A percentile compares a stretch with the other conserved stretches of the same genome.
These are phyloP conservation scores for Dictyostelium capitatum DNA, from an alignment of 78 protist genomes.

Conservation along the genomic window DNA sequence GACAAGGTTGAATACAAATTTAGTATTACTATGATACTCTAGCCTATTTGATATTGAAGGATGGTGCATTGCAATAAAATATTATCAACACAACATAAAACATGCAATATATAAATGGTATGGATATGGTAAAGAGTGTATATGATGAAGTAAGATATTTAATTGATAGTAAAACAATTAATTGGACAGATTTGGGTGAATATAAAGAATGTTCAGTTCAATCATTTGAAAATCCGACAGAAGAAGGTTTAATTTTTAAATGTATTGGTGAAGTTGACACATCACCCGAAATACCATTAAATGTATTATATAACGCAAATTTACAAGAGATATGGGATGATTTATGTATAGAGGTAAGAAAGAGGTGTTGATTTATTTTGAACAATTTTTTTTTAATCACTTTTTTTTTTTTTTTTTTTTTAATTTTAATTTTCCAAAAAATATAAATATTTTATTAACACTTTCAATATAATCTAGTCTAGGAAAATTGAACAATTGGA, in stretches of 20 bases:
- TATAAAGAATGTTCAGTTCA: slow-evolving; percentile 3
- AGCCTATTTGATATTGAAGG: too few relatives aligned
- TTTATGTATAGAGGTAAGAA: slow-evolving; percentile 46
- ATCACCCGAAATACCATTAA: slow-evolving; percentile 26
- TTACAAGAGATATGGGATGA: slow-evolving; percentile 51
- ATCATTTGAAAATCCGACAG: slow-evolving; percentile 7
- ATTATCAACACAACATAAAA: background rate
- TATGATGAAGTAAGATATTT: slow-evolving; percentile 11
- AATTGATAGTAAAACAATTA: background rate
- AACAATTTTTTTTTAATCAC: background rate
- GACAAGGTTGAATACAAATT: too few relatives aligned
- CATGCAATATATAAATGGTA: slow-evolving; percentile 75
- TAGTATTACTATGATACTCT: too few relatives aligned
- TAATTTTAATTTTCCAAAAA: too few relatives aligned
- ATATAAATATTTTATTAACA: too few relatives aligned
- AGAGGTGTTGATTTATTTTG: too few relatives aligned
- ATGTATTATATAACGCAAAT: slow-evolving; percentile 38
- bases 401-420: background rate
- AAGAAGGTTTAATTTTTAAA: slow-evolving; percentile 38
- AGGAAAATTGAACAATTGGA: slow-evolving; percentile 26
- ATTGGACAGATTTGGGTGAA: background rate
- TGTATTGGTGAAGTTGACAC: slow-evolving; percentile 41
- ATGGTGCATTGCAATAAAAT: too few relatives aligned
- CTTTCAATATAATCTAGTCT: too few relatives aligned
- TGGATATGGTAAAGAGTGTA: slow-evolving; percentile 31